Evolutionary conservation across 2,329 filamentous ascomycete species (phyloP), one percentile per base, ranked within the genome.

Genomic region (Colletotrichum cordylinicola): DNA sequence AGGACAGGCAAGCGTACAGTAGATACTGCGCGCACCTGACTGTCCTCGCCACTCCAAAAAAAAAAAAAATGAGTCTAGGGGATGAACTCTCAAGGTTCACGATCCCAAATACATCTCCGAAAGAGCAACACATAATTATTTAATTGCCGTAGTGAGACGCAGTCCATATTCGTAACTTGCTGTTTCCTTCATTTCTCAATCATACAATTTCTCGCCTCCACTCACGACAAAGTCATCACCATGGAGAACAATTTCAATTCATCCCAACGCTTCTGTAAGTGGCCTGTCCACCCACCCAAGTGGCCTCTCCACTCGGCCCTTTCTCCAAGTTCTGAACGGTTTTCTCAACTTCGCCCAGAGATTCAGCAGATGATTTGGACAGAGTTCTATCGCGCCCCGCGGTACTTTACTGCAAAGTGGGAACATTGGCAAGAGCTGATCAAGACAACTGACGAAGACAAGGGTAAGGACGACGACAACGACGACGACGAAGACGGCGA

Each of bases 101-200:
- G 18, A 12, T n/a, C 39, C 18, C 3, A n/a, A n/a, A 9, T 43
- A n/a, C 18, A 21, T 48, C 39, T 48, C 39, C 24, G 4, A 27
- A 27, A 48, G 39, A n/a, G 39, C 9, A n/a, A 12, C 18, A 48
- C 2, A 0, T 8, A n/a, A 43, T n/a, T 3, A n/a, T n/a, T 43
- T n/a, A 6, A 1, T n/a, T 10, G 18, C 4, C 2, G 4, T 18
- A 6, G 39, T 10, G 18, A 43, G 1, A 10, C 39, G 2, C 10
- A 10, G 39, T n/a, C 1, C 4, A 43, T 5, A 10, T 43, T 43
- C 9, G 39, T 6, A 21, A 48, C 43, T 48, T 48, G 43, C 9
- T 12, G 2, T 21, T 21, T 0, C 9, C 43, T 1, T 48, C 43
- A 48, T 48, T 0, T 48, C 0, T n/a, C 0, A 0, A 6, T 16